Percentiles rank a stretch among this genome's conserved stretches.
Conservation (phyloP, 495 filamentous ascomycete genomes). For the Aspergillus diversus region DNA sequence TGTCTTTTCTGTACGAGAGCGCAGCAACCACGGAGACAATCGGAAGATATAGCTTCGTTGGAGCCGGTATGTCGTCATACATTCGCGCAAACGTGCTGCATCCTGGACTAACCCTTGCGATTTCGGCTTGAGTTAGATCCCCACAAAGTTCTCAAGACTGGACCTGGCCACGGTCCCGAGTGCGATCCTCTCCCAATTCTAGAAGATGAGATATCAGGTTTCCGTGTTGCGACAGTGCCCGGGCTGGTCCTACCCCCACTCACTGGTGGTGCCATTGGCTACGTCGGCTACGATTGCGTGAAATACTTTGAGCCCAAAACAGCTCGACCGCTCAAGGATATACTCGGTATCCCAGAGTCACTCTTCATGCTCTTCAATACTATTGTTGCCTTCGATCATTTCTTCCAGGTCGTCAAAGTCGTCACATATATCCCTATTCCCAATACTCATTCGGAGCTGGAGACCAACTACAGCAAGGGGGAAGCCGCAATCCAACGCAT, state of each 20-base stretch:
- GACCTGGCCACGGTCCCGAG: constrained; percentile 80
- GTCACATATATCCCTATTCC: constrained; percentile 78
- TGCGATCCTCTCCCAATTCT: constrained; percentile 81
- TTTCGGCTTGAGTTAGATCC: constrained; percentile 57
- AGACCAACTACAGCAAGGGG: constrained; percentile 66
- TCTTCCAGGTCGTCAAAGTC: constrained; percentile 88
- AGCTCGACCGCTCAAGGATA: constrained; percentile 80
- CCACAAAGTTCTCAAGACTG: constrained; percentile 83
- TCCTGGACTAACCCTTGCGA: constrained; percentile 10
- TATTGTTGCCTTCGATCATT: constrained; percentile 92
- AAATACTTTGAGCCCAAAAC: constrained; percentile 97
- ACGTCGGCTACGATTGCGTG: constrained; percentile 96
- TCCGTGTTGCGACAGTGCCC: constrained; percentile 78
- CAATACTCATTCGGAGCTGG: constrained; percentile 53
- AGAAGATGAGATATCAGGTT: constrained; percentile 74
- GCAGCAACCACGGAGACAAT: constrained; percentile 89
- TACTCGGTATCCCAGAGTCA: constrained; percentile 85
- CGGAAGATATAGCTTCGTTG: constrained; percentile 92
- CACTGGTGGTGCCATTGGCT: constrained; percentile 91
- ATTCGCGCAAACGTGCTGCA: constrained; percentile 15
- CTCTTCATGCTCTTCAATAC: constrained; percentile 99
- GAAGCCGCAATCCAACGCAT: constrained; percentile 63
- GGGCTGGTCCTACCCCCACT: constrained; percentile 79
- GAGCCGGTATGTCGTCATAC: constrained; percentile 61
- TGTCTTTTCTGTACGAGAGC: constrained; percentile 88